Conservation (phyloP, 2,329 filamentous ascomycete genomes). For the Hypoxylon sp. region DNA sequence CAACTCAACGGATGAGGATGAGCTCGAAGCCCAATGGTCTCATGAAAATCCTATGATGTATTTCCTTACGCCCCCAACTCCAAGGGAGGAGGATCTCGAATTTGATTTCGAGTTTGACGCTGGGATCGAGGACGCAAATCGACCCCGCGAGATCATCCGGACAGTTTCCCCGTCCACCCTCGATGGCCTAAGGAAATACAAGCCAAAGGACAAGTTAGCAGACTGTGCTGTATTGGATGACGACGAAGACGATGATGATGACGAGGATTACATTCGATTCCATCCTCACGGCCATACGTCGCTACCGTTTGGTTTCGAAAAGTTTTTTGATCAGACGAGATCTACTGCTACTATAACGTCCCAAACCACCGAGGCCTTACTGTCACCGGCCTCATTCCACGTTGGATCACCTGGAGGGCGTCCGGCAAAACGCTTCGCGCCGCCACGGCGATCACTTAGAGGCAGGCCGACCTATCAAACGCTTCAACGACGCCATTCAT, state of each 20-base stretch:
- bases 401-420: conserved; percentile 49
- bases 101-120: conserved; percentile 67
- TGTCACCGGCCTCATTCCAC: conserved; percentile 53
- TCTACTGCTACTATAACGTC: conserved; percentile 52
- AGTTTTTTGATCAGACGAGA: conserved; percentile 56
- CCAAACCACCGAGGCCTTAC: conserved; percentile 49
- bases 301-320: conserved; percentile 58
- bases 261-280: conserved; percentile 63
- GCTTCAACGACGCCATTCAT: conserved; percentile 61
- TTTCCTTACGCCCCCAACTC: conserved; percentile 65
- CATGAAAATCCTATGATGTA: conserved; percentile 68
- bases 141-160: conserved; percentile 61
- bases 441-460: conserved; percentile 51
- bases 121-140: conserved; percentile 65
- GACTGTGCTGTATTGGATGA: conserved; percentile 59
- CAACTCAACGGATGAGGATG: conserved; percentile 60
- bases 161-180: conserved; percentile 70
- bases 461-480: conserved; percentile 51
- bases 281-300: conserved; percentile 54
- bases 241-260: conserved; percentile 59
- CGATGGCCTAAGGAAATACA: conserved; percentile 61
- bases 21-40: conserved; percentile 54
- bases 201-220: conserved; percentile 56
- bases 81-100: conserved; percentile 57
- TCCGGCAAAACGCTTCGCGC: conserved; percentile 49